Percentiles rank a stretch among this genome's conserved stretches.
Conservation (phyloP, 2,329 filamentous ascomycete species). For the Sarocladiaceae sp. region DNA sequence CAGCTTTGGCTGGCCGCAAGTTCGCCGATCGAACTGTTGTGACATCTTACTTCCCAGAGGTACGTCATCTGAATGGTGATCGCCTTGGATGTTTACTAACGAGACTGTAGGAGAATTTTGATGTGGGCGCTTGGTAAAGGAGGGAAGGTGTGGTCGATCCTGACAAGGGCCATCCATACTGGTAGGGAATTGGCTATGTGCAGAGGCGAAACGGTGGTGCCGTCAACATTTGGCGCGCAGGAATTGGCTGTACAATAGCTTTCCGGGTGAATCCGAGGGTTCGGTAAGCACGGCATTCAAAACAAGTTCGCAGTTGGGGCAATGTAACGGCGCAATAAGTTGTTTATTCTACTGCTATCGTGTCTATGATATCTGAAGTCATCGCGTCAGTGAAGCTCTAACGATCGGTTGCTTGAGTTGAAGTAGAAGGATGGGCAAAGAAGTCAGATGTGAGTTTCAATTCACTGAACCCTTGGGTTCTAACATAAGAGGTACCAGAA, state of each 20-base stretch:
- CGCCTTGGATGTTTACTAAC: conserved; percentile 22
- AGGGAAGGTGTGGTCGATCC: too few species aligned
- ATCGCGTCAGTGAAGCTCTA: conserved; percentile 4
- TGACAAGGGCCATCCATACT: too few species aligned
- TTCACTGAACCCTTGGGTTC: conserved; percentile 65
- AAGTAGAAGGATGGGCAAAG: background rate
- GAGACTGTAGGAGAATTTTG: conserved; percentile 75
- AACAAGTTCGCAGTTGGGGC: background rate
- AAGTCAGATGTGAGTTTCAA: conserved; percentile 76
- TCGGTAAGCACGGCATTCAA: background rate
- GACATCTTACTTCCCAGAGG: conserved; percentile 92
- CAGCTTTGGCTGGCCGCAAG: conserved; percentile 87
- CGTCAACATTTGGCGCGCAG: too few species aligned
- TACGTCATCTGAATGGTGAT: conserved; percentile 26
- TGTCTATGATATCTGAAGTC: background rate
- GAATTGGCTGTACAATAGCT: conserved; percentile 1
- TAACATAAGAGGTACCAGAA: conserved; percentile 99
- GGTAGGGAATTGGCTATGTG: too few species aligned
- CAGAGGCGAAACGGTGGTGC: too few species aligned
- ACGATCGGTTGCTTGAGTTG: background rate
- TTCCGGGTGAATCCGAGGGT: background rate
- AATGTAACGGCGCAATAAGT: conserved; percentile 1
- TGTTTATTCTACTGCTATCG: background rate
- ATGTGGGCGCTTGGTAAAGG: conserved; percentile 84
- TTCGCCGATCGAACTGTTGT: conserved; percentile 96